Base-by-base conservation (phyloP, 1,284 basidiomycete genomes). In the Blastosporella zonata region DNA sequence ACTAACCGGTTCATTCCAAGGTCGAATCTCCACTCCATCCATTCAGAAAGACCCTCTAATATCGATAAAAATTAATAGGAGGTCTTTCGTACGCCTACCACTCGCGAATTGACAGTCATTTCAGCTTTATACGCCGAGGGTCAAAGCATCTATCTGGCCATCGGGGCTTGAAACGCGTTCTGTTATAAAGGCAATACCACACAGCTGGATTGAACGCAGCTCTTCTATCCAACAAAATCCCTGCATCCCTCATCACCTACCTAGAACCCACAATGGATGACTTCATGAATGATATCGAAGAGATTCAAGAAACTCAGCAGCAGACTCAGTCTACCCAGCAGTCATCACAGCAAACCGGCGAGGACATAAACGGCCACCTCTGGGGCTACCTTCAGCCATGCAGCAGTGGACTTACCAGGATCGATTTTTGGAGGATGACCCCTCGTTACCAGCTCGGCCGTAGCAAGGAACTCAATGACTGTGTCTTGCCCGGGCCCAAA, bases 301-400 rank as follows among this genome's bases (percentile, higher is more conserved):
- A 54, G 20, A 58, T 62, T 23, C 56, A 59, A 17, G 64, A 67
- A 21, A 56, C 58, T 18, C 62, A 70, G 48, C 59, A 59, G 15
- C 72, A 78, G 46, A 76, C 73, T 0, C 78, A 80, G 50, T 76
- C 78, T n/a, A 80, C 78, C 6, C 70, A 72, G 7, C 73, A 76
- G 55, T 70, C 72, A 1, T 78, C 77, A 0, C 72, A 78, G 58
- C 68, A 40, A 67, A 65, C 44, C 57, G 69, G 51, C 44, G 53
- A 59, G 10, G 45, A 53, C 34, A 35, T 67, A 49, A 77, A 82
- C 49, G 48, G 58, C 1, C 75, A 83, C 57, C 74, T 87, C 46
- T 88, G 83, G 81, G 86, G 84, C 8, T 83, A 75, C 55, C 72
- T 88, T 46, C 75, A 80, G 49, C 84, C 84, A 6, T 81, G 81